Evolutionary conservation across 192 early-diverging fungal species (phyloP).

Genomic region (Obelidium mucronatum): DNA sequence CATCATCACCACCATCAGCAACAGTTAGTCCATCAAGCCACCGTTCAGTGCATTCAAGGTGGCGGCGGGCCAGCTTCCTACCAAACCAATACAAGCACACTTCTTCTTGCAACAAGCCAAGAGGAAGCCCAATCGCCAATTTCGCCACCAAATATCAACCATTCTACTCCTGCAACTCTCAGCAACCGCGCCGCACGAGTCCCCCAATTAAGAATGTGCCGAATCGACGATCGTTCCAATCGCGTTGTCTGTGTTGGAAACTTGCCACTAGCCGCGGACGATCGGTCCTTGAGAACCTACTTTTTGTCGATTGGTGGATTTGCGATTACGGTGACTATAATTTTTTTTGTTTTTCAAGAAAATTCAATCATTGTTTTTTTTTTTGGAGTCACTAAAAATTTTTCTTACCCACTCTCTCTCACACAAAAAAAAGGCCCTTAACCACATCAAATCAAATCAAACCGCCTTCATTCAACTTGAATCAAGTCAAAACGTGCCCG

Average conservation of each 20-base stretch:
- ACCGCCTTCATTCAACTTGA: conserved; percentile 6
- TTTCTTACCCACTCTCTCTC: background rate
- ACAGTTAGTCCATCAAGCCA: too few species aligned
- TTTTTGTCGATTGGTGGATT: background rate
- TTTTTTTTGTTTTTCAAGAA: background rate
- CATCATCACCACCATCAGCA: too few species aligned
- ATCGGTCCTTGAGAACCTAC: conserved; percentile 18
- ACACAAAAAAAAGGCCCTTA: conserved; percentile 10
- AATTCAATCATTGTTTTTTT: too few species aligned
- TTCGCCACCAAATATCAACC: too few species aligned
- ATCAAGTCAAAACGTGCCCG: background rate
- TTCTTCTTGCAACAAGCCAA: too few species aligned
- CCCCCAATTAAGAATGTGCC: conserved; percentile 14
- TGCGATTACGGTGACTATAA: conserved; percentile 3
- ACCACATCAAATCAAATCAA: conserved; percentile 10
- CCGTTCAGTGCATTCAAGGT: too few species aligned
- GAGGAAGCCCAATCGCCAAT: too few species aligned
- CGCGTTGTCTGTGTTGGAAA: conserved; percentile 16
- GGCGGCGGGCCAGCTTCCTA: too few species aligned
- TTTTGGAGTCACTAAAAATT: background rate
- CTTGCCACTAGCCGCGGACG: conserved; percentile 11
- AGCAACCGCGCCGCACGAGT: too few species aligned
- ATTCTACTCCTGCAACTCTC: too few species aligned
- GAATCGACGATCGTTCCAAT: background rate
- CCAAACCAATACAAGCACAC: too few species aligned